Evolutionary conservation across 179 eudicot species (phyloP).

Genomic region (Vitellaria paradoxa): DNA sequence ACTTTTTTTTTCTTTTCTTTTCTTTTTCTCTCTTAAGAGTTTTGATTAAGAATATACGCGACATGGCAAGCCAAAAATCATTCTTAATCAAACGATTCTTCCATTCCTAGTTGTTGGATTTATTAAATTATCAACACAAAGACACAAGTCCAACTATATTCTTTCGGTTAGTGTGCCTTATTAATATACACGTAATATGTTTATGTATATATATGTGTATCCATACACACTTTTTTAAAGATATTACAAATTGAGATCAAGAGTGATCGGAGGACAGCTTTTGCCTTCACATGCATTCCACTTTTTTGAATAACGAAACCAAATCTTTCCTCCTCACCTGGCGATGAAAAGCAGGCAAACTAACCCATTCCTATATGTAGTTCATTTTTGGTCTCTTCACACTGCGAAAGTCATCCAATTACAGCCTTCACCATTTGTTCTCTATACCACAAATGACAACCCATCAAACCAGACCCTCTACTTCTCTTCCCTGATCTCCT

Average conservation of each 20-base stretch:
- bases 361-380: constrained; percentile 8
- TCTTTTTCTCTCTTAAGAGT: background rate
- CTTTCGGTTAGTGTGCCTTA: constrained; percentile 4
- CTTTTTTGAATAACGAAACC: constrained; percentile 33
- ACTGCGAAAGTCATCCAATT: constrained; percentile 5
- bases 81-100: constrained; percentile 13
- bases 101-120: constrained; percentile 4
- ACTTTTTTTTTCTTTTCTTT: background rate
- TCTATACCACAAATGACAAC: background rate
- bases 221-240: background rate
- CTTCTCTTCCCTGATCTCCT: background rate
- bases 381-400: constrained; percentile 13
- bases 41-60: background rate
- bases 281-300: constrained; percentile 56
- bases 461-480: background rate
- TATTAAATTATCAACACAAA: background rate
- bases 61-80: background rate
- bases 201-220: background rate
- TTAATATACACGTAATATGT: background rate
- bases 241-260: constrained; percentile 3
- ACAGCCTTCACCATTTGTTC: background rate
- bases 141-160: background rate
- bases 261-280: constrained; percentile 16
- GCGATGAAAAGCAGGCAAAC: constrained; percentile 55
- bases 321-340: constrained; percentile 30